Evolutionary conservation across 208 protist genomes (phyloP), one percentile per base, ranked within the genome.

Genomic region (Willaertia magna): DNA sequence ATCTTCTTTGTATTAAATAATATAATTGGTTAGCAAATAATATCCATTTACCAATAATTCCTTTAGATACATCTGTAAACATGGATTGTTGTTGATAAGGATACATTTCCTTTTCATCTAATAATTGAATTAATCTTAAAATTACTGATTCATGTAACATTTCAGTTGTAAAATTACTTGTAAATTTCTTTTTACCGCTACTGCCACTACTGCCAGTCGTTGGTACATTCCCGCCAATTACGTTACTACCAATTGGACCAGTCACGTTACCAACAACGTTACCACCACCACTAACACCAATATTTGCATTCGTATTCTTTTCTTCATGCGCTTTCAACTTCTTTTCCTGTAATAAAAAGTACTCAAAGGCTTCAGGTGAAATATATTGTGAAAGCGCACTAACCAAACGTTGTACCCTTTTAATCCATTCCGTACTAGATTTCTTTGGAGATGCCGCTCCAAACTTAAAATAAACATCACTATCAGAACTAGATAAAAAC

Each of bases 31-130:
- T 40, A 39, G 76, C 76, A 30, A 81, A 30, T n/a, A 51, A 20
- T 39, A 81, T 51, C 76, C 76, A 81, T 51, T 81, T 81, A n/a
- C 76, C 76, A 18, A 81, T 40, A n/a, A 51, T 51, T 20, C 76
- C 44, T 40, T 51, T 47, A 16, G 76, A 51, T 16, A 51, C 76
- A 51, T 81, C 44, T 12, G 22, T 39, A 51, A 81, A 81, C 43
- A 81, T 81, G 1, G 3, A 39, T 51, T 81, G 43, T 14, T 22
- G 7, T 81, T 34, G 26, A 34, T 3, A n/a, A 3, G 22, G 43
- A 40, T 47, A 51, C 14, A 14, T 78, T 9, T 78, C 74, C 30
- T 81, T 81, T 51, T 81, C 76, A 39, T 51, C 30, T 11, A 81
- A 4, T 34, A 81, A 42, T 51, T 81, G 76, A 30, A 46, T 16